phyloP scores from a whole-genome alignment of 2,329 filamentous ascomycete genomes.

The Myriosclerotinia duriaeana region DNA sequence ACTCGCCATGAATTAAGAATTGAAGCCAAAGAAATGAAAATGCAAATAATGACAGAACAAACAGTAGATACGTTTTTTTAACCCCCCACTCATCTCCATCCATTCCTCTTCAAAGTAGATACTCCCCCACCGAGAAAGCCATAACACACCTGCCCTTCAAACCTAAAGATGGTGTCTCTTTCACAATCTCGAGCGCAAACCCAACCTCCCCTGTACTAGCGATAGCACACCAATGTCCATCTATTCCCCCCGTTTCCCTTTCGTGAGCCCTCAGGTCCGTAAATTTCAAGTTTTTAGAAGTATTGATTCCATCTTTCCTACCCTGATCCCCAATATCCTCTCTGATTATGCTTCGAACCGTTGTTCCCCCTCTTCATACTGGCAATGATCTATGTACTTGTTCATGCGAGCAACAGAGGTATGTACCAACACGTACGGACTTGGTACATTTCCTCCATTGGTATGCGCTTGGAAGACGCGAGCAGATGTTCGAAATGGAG shows the following conservation, averaged over 20 bases:
- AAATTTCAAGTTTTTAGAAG: background rate
- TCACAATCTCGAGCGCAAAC: background rate
- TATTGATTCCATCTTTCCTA: background rate
- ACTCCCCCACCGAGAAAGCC: background rate
- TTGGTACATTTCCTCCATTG: too few relatives aligned
- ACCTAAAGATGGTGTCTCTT: slow-evolving; percentile 5
- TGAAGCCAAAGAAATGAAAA: slow-evolving; percentile 2
- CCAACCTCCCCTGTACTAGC: slow-evolving; percentile 1
- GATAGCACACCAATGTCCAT: slow-evolving; percentile 4
- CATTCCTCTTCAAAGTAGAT: background rate
- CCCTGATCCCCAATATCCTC: too few relatives aligned
- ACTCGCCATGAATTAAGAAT: background rate
- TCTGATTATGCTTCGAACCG: too few relatives aligned
- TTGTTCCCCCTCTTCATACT: too few relatives aligned
- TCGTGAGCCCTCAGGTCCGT: too few relatives aligned
- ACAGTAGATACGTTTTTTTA: slow-evolving; percentile 1
- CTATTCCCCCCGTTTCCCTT: background rate
- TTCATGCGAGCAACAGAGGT: too few relatives aligned
- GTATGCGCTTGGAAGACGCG: too few relatives aligned
- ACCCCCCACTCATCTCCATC: background rate
- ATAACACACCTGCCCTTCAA: background rate
- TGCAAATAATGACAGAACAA: slow-evolving; percentile 13
- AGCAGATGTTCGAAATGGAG: too few relatives aligned
- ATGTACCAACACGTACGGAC: too few relatives aligned
- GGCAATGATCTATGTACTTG: too few relatives aligned